These are phyloP conservation scores for Fusarium compactum DNA, from an alignment of 2,329 filamentous ascomycete genomes.

Conservation along the genomic window DNA sequence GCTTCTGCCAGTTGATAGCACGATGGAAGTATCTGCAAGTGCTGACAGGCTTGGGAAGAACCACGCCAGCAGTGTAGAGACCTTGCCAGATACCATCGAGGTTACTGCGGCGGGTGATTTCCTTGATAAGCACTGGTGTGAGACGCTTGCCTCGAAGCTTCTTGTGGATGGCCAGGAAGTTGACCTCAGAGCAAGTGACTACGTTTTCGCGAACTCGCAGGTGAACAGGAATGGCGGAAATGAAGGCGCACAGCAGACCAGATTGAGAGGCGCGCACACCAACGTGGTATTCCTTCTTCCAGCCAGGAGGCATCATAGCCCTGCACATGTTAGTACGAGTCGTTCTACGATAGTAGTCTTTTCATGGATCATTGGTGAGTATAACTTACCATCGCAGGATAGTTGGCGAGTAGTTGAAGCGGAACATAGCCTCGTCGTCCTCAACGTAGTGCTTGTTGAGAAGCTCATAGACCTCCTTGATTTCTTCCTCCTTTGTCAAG, in stretches of 20 bases:
- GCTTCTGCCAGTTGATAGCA: slow-evolving; percentile 93
- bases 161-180: slow-evolving; percentile 98
- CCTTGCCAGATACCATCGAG: slow-evolving; percentile 90
- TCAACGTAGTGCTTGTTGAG: slow-evolving; percentile 96
- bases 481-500: slow-evolving; percentile 78
- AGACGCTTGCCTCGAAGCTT: slow-evolving; percentile 94
- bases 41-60: slow-evolving; percentile 90
- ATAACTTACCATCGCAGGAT: slow-evolving; percentile 85
- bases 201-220: slow-evolving; percentile 82
- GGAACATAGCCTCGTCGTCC: slow-evolving; percentile 96
- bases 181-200: slow-evolving; percentile 89
- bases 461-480: slow-evolving; percentile 92
- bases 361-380: not conserved
- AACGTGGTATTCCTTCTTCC: slow-evolving; percentile 94
- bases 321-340: slow-evolving; percentile 57
- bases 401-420: slow-evolving; percentile 92
- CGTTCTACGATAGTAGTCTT: not conserved
- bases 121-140: slow-evolving; percentile 94
- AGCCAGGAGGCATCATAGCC: slow-evolving; percentile 94
- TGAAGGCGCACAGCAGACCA: slow-evolving; percentile 91
- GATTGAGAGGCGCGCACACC: slow-evolving; percentile 88
- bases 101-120: slow-evolving; percentile 94
- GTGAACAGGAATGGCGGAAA: slow-evolving; percentile 89
- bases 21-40: slow-evolving; percentile 97
- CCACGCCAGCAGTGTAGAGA: slow-evolving; percentile 92